Evolutionary conservation across 495 filamentous ascomycete species (phyloP).

Genomic region (Penicillium malachiteum): DNA sequence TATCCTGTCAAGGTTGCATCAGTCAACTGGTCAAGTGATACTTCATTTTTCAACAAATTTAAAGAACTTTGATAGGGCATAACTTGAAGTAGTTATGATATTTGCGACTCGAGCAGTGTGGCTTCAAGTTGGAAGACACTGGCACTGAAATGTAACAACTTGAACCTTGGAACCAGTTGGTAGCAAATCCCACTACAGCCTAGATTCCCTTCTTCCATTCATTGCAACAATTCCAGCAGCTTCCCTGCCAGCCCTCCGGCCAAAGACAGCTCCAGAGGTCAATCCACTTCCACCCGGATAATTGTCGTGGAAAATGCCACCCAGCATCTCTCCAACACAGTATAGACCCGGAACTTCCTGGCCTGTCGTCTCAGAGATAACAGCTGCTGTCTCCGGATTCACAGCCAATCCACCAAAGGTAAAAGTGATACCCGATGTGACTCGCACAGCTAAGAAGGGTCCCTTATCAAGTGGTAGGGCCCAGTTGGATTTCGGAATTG

Average conservation of each 20-base stretch:
- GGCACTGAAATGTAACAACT: too few relatives aligned
- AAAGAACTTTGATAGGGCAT: too few relatives aligned
- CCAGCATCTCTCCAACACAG: slow-evolving; percentile 62
- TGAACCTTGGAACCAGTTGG: too few relatives aligned
- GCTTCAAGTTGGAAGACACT: too few relatives aligned
- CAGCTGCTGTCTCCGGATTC: slow-evolving; percentile 44
- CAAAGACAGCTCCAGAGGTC: slow-evolving; percentile 59
- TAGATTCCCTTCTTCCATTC: background rate
- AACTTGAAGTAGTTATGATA: too few relatives aligned
- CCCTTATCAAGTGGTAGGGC: slow-evolving; percentile 52
- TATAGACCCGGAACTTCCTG: slow-evolving; percentile 50
- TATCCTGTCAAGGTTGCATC: too few relatives aligned
- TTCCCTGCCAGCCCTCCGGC: slow-evolving; percentile 47
- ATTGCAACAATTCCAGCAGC: slow-evolving; percentile 4
- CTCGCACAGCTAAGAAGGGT: slow-evolving; percentile 59
- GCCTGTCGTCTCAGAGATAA: slow-evolving; percentile 45
- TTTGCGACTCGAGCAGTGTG: too few relatives aligned
- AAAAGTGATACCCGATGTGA: slow-evolving; percentile 62
- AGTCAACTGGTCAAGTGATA: too few relatives aligned
- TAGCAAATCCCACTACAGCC: too few relatives aligned
- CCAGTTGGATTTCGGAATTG: slow-evolving; percentile 62
- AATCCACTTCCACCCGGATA: slow-evolving; percentile 65
- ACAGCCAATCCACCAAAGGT: slow-evolving; percentile 62
- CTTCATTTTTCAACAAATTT: too few relatives aligned
- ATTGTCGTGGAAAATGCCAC: slow-evolving; percentile 61